A percentile compares a stretch with the other conserved stretches of the same genome.
These are phyloP conservation scores for Alternaria incomplexa DNA, from an alignment of 2,329 filamentous ascomycete species.

Conservation along the genomic window DNA sequence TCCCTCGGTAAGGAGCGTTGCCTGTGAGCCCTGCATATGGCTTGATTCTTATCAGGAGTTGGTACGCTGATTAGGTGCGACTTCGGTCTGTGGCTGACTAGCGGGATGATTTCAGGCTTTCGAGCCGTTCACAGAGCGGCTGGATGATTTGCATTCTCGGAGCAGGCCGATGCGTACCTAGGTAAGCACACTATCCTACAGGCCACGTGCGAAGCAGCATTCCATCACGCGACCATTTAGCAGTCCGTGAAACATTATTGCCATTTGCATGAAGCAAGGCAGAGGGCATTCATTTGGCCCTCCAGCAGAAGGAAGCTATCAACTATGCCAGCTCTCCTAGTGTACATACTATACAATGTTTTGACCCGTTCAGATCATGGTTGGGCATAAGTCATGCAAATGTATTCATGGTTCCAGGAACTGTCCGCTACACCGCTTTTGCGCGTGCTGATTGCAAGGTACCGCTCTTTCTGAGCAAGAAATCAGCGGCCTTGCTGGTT, in stretches of 20 bases:
- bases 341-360: constrained; percentile 8
- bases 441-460: background rate
- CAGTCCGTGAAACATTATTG: background rate
- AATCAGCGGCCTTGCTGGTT: constrained; percentile 12
- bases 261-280: background rate
- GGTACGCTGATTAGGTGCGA: background rate
- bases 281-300: background rate
- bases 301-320: background rate
- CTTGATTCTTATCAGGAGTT: background rate
- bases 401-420: background rate
- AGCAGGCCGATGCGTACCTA: background rate
- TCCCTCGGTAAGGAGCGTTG: background rate
- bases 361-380: background rate
- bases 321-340: background rate
- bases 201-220: background rate
- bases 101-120: background rate
- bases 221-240: background rate
- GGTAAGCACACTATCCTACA: background rate
- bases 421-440: background rate
- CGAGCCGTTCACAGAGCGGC: background rate
- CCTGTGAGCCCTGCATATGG: background rate
- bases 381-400: background rate
- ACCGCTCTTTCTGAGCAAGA: constrained; percentile 8
- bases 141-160: background rate
- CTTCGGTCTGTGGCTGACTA: background rate